These are phyloP conservation scores for Anthracocystis panici-leucophaei DNA, from an alignment of 1,284 basidiomycete genomes.

Conservation along the genomic window DNA sequence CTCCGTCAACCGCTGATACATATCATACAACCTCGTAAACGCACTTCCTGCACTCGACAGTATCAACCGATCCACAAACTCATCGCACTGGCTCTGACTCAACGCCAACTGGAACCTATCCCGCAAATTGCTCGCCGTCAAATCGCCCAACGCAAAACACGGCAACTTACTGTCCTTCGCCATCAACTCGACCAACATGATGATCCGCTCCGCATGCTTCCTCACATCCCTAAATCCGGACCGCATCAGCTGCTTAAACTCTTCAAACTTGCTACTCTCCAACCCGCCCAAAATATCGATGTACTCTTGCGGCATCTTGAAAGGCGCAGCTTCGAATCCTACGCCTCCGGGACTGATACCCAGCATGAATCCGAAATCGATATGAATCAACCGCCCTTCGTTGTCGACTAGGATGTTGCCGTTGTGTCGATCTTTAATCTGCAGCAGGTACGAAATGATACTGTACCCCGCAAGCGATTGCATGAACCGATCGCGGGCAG, in stretches of 20 bases:
- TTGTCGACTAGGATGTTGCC: conserved; percentile 97
- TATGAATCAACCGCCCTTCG: conserved; percentile 90
- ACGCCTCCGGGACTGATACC: conserved; percentile 88
- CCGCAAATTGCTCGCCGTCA: conserved; percentile 84
- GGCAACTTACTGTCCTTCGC: conserved; percentile 94
- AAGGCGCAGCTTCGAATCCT: conserved; percentile 97
- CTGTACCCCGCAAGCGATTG: conserved; percentile 92
- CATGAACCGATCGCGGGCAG: conserved; percentile 84
- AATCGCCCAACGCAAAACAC: conserved; percentile 90
- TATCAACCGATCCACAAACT: conserved; percentile 76
- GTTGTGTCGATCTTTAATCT: conserved; percentile 99
- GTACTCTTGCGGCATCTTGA: conserved; percentile 96
- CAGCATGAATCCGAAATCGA: conserved; percentile 99
- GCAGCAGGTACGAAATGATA: conserved; percentile 91
- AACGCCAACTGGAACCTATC: conserved; percentile 94
- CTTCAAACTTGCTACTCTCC: conserved; percentile 80
- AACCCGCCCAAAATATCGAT: conserved; percentile 94
- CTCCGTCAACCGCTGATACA: conserved; percentile 65
- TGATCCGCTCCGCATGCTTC: conserved; percentile 96
- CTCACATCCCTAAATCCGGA: conserved; percentile 92
- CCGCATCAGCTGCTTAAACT: conserved; percentile 88
- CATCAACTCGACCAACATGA: conserved; percentile 96
- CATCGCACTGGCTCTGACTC: conserved; percentile 86
- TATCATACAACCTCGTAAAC: conserved; percentile 68
- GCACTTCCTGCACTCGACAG: conserved; percentile 61